A percentile compares a stretch with the other conserved stretches of the same genome.
phyloP scores from a whole-genome alignment of 768 basidiomycete species.

The Trametes elegans region DNA sequence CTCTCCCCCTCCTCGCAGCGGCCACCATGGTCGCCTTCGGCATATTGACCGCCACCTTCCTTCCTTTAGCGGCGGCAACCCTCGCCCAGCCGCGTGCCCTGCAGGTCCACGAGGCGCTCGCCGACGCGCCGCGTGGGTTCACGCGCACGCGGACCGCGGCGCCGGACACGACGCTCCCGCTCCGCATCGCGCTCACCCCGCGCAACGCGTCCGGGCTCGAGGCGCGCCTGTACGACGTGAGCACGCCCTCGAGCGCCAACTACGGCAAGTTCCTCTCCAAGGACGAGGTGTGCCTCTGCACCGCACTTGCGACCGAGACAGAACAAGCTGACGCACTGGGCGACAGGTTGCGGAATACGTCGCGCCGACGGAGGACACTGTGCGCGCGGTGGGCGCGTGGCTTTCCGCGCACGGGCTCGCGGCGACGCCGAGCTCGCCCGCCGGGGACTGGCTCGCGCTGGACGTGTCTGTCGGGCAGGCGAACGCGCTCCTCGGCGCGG shows the following conservation, averaged over 20 bases:
- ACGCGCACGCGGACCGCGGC: constrained; percentile 27
- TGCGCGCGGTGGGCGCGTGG: constrained; percentile 26
- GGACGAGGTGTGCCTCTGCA: constrained; percentile 27
- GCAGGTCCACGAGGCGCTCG: constrained; percentile 30
- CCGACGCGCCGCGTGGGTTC: constrained; percentile 30
- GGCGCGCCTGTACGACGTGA: constrained; percentile 32
- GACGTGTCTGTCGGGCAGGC: constrained; percentile 26
- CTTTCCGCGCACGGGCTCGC: constrained; percentile 25
- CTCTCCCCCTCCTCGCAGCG: too few species aligned
- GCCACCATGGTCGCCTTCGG: too few species aligned
- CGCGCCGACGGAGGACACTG: constrained; percentile 22
- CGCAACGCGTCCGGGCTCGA: constrained; percentile 33
- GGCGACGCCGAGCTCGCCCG: constrained; percentile 19
- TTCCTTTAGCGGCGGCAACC: too few species aligned
- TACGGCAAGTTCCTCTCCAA: constrained; percentile 35
- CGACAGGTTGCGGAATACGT: constrained; percentile 44
- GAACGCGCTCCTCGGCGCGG: constrained; percentile 26
- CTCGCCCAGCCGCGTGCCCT: too few species aligned
- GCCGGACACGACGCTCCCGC: constrained; percentile 26
- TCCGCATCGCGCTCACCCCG: constrained; percentile 35
- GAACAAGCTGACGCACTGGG: too few species aligned
- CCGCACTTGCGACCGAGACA: too few species aligned
- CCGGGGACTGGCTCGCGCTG: constrained; percentile 30
- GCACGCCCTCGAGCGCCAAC: constrained; percentile 28
- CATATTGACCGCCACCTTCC: too few species aligned